Percentiles rank a stretch among this genome's conserved stretches.
phyloP scores from a whole-genome alignment of 1,139 yeast species.

The Pichia sp. region DNA sequence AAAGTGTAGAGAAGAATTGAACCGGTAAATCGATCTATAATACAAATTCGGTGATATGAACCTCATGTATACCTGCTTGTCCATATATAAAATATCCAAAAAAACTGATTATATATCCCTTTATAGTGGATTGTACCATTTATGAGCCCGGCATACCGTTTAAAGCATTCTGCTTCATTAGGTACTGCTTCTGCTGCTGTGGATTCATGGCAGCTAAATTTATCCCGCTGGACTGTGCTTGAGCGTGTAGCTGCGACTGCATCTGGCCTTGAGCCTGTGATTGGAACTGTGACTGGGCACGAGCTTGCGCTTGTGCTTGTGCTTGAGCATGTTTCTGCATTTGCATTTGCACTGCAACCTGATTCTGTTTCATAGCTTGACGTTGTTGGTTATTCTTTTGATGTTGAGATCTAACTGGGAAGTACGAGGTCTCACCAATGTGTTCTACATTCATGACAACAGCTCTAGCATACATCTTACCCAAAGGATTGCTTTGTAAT shows the following conservation, averaged over 20 bases:
- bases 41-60: too few relatives aligned
- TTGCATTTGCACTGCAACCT: constrained; percentile 15
- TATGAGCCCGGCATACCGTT: too few relatives aligned
- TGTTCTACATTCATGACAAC: constrained; percentile 65
- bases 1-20: too few relatives aligned
- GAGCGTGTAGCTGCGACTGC: not conserved
- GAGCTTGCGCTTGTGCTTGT: constrained; percentile 5
- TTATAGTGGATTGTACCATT: too few relatives aligned
- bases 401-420: constrained; percentile 57
- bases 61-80: too few relatives aligned
- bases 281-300: constrained; percentile 1
- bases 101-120: too few relatives aligned
- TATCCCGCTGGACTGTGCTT: too few relatives aligned
- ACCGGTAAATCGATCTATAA: too few relatives aligned
- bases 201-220: constrained; percentile 8
- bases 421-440: constrained; percentile 43
- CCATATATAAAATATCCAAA: too few relatives aligned
- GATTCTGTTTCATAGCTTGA: constrained; percentile 7
- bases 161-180: constrained; percentile 15
- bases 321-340: constrained; percentile 15
- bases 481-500: constrained; percentile 40
- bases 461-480: constrained; percentile 70
- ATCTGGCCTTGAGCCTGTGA: constrained; percentile 2
- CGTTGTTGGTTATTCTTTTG: constrained; percentile 19
- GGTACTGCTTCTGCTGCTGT: constrained; percentile 17